A percentile compares a stretch with the other conserved stretches of the same genome.
Conservation (phyloP, 345 rosid genomes). For the Eucalyptus guilfoylei region DNA sequence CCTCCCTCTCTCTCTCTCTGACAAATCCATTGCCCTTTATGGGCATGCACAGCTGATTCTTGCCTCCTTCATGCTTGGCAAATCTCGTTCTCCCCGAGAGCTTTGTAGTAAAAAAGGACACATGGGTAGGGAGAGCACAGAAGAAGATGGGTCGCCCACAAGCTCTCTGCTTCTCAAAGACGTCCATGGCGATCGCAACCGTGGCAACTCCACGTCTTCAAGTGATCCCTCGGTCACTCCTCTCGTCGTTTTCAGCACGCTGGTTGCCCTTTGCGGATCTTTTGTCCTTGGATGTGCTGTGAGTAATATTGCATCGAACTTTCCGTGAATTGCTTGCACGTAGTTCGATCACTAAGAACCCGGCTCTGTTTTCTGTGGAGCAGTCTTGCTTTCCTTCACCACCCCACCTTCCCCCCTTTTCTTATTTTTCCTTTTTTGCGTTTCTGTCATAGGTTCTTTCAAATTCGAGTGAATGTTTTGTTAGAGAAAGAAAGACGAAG, state of each 20-base stretch:
- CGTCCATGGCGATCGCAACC: neutral
- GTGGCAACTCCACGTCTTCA: neutral
- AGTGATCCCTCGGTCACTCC: conserved; percentile 2
- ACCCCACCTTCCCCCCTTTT: neutral
- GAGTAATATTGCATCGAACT: neutral
- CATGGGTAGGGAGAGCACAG: neutral
- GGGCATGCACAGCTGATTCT: neutral
- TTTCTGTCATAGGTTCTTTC: neutral
- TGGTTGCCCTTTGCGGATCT: conserved; percentile 24
- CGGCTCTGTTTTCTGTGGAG: neutral
- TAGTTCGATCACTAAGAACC: neutral
- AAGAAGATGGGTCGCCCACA: neutral
- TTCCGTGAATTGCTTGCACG: neutral
- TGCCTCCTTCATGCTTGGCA: neutral
- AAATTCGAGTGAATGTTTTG: neutral
- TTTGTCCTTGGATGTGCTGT: conserved; percentile 18
- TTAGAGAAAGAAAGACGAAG: neutral
- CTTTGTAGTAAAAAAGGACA: neutral
- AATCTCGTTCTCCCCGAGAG: neutral
- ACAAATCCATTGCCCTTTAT: neutral
- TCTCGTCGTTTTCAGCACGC: conserved; percentile 25
- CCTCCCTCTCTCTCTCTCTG: neutral
- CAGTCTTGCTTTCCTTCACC: neutral
- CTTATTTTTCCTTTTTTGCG: no score
- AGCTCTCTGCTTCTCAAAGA: neutral